Evolutionary conservation across 768 basidiomycete genomes (phyloP).

Genomic region (Tylopilus balloui): DNA sequence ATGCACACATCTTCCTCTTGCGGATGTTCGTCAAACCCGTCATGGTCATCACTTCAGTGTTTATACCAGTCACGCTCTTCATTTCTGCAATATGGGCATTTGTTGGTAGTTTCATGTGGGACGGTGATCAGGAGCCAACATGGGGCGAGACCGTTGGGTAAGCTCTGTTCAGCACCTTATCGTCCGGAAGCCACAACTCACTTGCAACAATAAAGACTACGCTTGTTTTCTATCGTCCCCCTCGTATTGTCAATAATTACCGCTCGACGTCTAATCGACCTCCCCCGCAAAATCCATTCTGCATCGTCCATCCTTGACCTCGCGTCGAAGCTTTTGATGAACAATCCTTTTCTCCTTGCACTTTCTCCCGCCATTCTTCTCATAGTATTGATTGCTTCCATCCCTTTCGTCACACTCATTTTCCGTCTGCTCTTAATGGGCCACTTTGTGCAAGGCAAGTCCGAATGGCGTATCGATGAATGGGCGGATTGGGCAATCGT

Average conservation of each 20-base stretch:
- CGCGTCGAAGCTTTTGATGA: slow-evolving; percentile 63
- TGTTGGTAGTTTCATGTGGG: slow-evolving; percentile 70
- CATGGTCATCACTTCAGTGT: slow-evolving; percentile 71
- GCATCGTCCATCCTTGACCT: slow-evolving; percentile 56
- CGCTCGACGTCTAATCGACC: slow-evolving; percentile 62
- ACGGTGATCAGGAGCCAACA: slow-evolving; percentile 50
- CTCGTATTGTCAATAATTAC: slow-evolving; percentile 66
- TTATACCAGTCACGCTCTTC: slow-evolving; percentile 69
- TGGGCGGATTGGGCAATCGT: slow-evolving; percentile 76
- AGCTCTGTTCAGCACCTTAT: slow-evolving; percentile 24
- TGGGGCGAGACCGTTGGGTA: slow-evolving; percentile 84
- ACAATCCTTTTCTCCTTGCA: slow-evolving; percentile 70
- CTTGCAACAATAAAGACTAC: slow-evolving; percentile 22
- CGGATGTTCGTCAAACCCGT: slow-evolving; percentile 82
- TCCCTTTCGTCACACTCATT: slow-evolving; percentile 75
- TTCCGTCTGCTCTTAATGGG: slow-evolving; percentile 76
- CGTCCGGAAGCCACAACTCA: slow-evolving; percentile 7
- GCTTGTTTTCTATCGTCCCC: slow-evolving; percentile 75
- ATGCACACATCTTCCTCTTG: slow-evolving; percentile 69
- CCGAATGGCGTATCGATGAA: slow-evolving; percentile 49
- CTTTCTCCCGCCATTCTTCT: slow-evolving; percentile 74
- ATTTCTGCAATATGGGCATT: slow-evolving; percentile 80
- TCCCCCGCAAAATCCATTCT: slow-evolving; percentile 67
- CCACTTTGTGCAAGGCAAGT: slow-evolving; percentile 42
- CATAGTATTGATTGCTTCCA: slow-evolving; percentile 57